Base-by-base conservation (phyloP, 768 basidiomycete species). In the Coprinopsis strossmayeri region DNA sequence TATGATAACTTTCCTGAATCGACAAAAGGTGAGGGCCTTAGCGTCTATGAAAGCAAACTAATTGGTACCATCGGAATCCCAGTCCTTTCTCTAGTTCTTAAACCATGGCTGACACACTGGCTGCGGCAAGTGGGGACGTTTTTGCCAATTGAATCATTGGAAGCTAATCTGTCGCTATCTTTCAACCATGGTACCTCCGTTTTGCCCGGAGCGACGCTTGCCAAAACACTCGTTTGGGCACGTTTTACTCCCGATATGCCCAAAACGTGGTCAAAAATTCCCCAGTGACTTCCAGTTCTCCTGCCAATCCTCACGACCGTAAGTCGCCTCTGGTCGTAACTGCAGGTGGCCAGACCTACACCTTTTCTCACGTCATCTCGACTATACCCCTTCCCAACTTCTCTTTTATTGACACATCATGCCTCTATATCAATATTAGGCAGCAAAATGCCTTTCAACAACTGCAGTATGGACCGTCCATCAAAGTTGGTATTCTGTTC, bases 401-500 rank as follows among this genome's bases (percentile, higher is more conserved):
- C 35, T 60, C 61, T 30, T 60, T 57, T 5, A 53, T 76, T 40
- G 61, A 75, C 44, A 54, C 57, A 26, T 39, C 49, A 37, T 38
- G 52, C 1, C 25, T 45, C 10, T 25, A 56, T 20, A 50, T 65
- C 46, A 52, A 52, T 50, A 48, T 55, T 44, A 46, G 28, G 24
- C 56, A 58, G 50, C 18, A 46, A 48, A 61, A 30, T 45, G 72
- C 72, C 0, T 53, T 77, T 34, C 70, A 72, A 4, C 42, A 59
- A 5, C 55, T 76, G 20, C 46, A 59, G 23, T 76, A 74, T 39
- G 63, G 59, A 10, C 53, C 67, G 2, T 56, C 70, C 2, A 61
- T 62, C 55, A 77, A 77, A 59, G 59, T 77, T 27, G 75, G 60
- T 5, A 49, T 77, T 30, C 66, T 67, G 45, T 77, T 77, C 61